Base-by-base conservation (phyloP, 2,329 filamentous ascomycete genomes). In the Fusarium sp. region DNA sequence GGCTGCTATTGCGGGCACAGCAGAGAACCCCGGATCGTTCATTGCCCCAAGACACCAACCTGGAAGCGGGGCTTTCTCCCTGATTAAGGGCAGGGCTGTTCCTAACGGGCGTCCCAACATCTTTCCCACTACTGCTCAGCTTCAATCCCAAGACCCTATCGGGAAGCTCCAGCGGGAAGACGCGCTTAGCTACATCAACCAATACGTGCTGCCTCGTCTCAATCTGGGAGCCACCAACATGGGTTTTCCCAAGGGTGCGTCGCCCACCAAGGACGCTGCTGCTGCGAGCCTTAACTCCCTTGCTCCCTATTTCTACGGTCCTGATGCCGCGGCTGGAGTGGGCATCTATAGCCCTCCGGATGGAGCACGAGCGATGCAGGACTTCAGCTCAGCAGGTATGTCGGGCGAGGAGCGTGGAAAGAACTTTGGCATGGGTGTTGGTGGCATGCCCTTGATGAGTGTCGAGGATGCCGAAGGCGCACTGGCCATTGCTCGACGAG, bases 151-250 rank as follows among this genome's bases (percentile, higher is more conserved):
- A 62, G 88, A 91, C 70, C 87, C 88, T 2, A 84, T 90, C 27
- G 85, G 85, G 68, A 90, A 90, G 80, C 88, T 91, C 69, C 88
- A 89, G 77, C 86, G 88, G 14, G 88, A 91, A 71, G 89, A 90
- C 74, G 88, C 88, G 1, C 85, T 91, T 42, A 87, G 85, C 76
- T 91, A 90, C 78, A 90, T 91, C 78, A 91, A 91, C 77, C 89
- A 91, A 77, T 90, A 89, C 69, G 87, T 91, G 3, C 81, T 91
- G 34, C 89, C 89, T 20, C 84, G 86, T 6, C 81, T 89, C 18
- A 88, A 87, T 69, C 80, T 88, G 4, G 84, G 84, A 41, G 82
- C 81, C 28, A 82, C 82, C 59, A 85, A 84, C 62, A 79, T 83
- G 73, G 80, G 80, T 8, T 76, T 78, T 25, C 74, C 80, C 13